Conservation (phyloP, 805 yeast genomes). For the Candida nitratophila region DNA sequence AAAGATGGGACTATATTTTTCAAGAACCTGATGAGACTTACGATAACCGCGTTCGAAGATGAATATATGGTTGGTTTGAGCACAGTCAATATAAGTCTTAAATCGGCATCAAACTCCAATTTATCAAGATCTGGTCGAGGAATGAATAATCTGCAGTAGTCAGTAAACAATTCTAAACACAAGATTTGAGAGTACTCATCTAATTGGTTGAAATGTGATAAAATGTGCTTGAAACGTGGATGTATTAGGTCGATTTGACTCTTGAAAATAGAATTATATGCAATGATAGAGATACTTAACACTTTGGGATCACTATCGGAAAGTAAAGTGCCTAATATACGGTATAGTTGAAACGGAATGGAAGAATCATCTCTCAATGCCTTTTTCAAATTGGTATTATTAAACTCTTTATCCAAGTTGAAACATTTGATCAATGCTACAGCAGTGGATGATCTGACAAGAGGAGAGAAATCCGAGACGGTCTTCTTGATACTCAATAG, state of each 20-base stretch:
- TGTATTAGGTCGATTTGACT: constrained; percentile 63
- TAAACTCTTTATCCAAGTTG: constrained; percentile 24
- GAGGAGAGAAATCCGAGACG: constrained; percentile 61
- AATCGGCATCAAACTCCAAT: constrained; percentile 43
- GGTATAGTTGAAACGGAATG: constrained; percentile 43
- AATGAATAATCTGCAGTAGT: constrained; percentile 58
- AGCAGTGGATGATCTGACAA: constrained; percentile 76
- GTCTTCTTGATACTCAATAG: constrained; percentile 65
- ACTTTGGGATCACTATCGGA: constrained; percentile 64
- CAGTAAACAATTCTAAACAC: constrained; percentile 54
- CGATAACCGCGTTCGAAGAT: constrained; percentile 50
- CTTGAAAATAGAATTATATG: constrained; percentile 47
- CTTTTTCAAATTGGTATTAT: constrained; percentile 3
- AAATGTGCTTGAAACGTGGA: constrained; percentile 47
- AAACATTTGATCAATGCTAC: constrained; percentile 60
- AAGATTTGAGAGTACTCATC: constrained; percentile 69
- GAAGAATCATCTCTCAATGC: constrained; percentile 23
- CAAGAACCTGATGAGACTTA: constrained; percentile 53
- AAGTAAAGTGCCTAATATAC: constrained; percentile 44
- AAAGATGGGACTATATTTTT: constrained; percentile 52
- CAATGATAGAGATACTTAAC: constrained; percentile 57
- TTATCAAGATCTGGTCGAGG: constrained; percentile 37
- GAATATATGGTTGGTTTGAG: constrained; percentile 41
- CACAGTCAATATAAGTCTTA: constrained; percentile 44
- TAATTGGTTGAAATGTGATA: constrained; percentile 35